Percentiles rank a stretch among this genome's conserved stretches.
Evolutionary conservation across 306 rosid species (phyloP).

Genomic region (Purshia tridentata): DNA sequence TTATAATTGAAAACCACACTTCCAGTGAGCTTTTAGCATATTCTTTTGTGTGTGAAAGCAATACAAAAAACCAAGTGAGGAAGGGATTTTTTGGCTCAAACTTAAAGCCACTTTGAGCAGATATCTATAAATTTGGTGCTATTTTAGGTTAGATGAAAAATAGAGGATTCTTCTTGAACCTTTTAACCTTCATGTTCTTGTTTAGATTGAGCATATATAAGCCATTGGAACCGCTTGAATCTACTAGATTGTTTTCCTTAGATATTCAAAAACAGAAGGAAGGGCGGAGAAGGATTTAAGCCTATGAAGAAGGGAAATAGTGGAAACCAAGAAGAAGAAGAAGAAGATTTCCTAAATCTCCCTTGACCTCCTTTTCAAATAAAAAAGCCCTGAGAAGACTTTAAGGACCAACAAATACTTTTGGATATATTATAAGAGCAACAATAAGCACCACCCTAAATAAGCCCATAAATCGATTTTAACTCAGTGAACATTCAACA

Average conservation of each 20-base stretch:
- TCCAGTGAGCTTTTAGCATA: not conserved
- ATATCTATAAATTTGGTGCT: not conserved
- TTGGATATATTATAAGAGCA: not conserved
- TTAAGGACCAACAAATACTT: not conserved
- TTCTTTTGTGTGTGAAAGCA: not conserved
- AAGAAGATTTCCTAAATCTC: not conserved
- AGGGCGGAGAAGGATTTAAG: not conserved
- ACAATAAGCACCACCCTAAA: not conserved
- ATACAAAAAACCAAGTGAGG: not conserved
- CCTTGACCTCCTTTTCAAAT: too few species aligned
- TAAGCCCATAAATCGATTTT: not conserved
- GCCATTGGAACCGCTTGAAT: not conserved
- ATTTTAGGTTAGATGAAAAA: not conserved
- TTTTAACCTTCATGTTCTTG: not conserved
- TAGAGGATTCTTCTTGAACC: not conserved
- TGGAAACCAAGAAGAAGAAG: not conserved
- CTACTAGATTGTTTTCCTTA: not conserved
- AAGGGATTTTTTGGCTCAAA: not conserved
- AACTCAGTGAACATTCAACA: not conserved
- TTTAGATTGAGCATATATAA: not conserved
- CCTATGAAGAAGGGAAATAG: not conserved
- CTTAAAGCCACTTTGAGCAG: not conserved
- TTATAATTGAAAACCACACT: not conserved
- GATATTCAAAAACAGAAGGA: not conserved
- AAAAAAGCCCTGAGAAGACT: not conserved